Percentiles rank a stretch among this genome's conserved stretches.
Conservation (phyloP, 176 grass and related monocot genomes). For the Aegilops longissima region DNA sequence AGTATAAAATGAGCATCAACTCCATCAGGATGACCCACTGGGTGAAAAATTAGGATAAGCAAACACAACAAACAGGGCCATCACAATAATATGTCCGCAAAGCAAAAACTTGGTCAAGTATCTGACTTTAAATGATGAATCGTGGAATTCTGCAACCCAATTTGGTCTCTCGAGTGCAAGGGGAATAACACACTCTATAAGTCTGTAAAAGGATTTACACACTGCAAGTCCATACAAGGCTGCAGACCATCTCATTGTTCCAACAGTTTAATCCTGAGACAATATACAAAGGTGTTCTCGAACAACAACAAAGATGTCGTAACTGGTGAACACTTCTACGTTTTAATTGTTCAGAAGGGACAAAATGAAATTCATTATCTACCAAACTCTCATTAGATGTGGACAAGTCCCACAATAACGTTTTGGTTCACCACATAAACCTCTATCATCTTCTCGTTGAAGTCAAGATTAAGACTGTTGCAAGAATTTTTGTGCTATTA, state of each 20-base stretch:
- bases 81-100: not conserved
- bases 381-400: not conserved
- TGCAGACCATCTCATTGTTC: not conserved
- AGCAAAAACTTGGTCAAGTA: not conserved
- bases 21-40: not conserved
- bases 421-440: not conserved
- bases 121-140: not conserved
- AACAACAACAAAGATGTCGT: not conserved
- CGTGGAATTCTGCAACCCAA: not conserved
- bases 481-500: not conserved
- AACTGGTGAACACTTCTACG: not conserved
- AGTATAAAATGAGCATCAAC: slow-evolving; percentile 27
- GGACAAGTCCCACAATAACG: slow-evolving; percentile 1
- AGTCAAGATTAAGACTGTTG: not conserved
- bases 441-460: not conserved
- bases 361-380: slow-evolving; percentile 3
- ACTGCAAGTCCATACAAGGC: not conserved
- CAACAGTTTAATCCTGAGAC: not conserved
- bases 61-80: not conserved
- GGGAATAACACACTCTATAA: not conserved
- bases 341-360: not conserved
- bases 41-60: not conserved
- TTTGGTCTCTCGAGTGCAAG: not conserved
- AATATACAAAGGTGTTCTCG: not conserved
- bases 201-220: not conserved